Base-by-base conservation (phyloP, 2,329 filamentous ascomycete genomes). In the Penicillium sp. region DNA sequence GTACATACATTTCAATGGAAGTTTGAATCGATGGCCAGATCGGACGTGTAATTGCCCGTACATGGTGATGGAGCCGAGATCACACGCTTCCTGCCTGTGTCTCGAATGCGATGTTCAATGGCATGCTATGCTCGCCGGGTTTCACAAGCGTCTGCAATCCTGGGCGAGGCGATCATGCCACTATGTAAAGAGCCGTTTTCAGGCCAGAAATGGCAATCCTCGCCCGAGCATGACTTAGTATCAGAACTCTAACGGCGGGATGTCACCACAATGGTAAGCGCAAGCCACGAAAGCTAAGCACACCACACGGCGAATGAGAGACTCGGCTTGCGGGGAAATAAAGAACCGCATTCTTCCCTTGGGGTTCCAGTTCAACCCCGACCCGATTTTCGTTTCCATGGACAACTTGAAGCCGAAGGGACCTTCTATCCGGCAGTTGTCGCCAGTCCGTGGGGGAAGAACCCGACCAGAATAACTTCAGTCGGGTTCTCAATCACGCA, bases 1-100 rank as follows among this genome's bases (percentile, higher is more conserved):
- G 46, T 54, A 56, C 40, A 55, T 47, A 46, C 24, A 32, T 47
- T 36, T 36, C 34, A 36, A 36, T 36, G 34, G n/a, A n/a, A 36
- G 34, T n/a, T 36, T 36, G 13, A 36, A 36, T 36, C 32, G 34
- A 36, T 14, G 14, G 13, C n/a, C 13, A n/a, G 34, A 36, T 36
- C 14, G 31, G 34, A 36, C 13, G 14, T 36, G 34, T 36, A 36
- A 27, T 27, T 6, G 34, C 13, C 34, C 31, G 34, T 36, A 36
- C 14, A 2, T n/a, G 34, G 31, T 34, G 31, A 11, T 34, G 4
- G 31, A 34, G 31, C 5, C 10, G 31, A 9, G 13, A 13, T 34
- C 13, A 11, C 31, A 7, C 11, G 31, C 31, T 34, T n/a, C 14
- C n/a, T 36, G 34, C 6, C 34, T 36, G 39, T 47, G 10, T 34